phyloP scores from a whole-genome alignment of 352 stramenopile genomes.

The Plasmopara halstedii region DNA sequence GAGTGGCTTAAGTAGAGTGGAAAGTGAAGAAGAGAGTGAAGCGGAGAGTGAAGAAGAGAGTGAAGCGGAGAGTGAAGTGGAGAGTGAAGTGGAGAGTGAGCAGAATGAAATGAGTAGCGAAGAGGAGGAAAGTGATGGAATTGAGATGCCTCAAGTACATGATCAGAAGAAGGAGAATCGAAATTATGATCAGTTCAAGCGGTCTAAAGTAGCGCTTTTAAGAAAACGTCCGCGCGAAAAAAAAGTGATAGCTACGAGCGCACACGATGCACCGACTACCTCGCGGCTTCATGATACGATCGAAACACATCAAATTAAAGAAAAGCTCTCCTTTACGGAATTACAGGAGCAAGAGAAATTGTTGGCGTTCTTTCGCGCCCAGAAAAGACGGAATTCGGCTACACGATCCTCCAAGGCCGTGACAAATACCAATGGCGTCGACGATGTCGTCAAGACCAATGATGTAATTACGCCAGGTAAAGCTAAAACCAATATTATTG shows the following conservation, averaged over 20 bases:
- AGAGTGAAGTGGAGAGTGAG: conserved; percentile 7
- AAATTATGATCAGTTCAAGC: conserved; percentile 2
- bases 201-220: neutral
- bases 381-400: conserved; percentile 20
- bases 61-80: conserved; percentile 4
- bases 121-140: conserved; percentile 3
- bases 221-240: conserved; percentile 3
- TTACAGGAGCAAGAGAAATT: conserved; percentile 45
- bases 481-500: neutral
- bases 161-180: conserved; percentile 1
- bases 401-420: neutral
- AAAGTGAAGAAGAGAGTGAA: neutral
- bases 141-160: neutral
- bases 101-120: conserved; percentile 7
- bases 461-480: neutral
- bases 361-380: conserved; percentile 26
- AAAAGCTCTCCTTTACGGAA: conserved; percentile 37
- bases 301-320: conserved; percentile 18
- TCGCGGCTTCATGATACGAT: conserved; percentile 5
- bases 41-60: conserved; percentile 6
- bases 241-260: neutral
- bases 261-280: neutral
- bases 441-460: neutral
- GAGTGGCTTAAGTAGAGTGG: no score
- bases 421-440: neutral